These are phyloP conservation scores for Tolypocladium inflatum DNA, from an alignment of 2,329 filamentous ascomycete genomes.

Conservation along the genomic window DNA sequence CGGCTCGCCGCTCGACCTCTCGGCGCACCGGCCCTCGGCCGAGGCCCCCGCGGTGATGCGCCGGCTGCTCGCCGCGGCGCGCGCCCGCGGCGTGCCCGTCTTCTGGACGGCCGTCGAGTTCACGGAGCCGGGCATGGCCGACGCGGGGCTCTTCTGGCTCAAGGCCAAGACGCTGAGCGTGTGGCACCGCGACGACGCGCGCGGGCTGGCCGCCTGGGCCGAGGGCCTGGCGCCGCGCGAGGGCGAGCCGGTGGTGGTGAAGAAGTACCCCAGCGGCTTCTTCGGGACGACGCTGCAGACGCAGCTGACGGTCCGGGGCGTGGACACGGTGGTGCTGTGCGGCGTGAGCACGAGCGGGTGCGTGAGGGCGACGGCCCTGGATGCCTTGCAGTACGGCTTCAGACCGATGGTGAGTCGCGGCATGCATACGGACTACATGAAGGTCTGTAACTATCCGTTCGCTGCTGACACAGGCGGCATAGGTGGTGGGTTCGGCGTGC, in stretches of 20 bases:
- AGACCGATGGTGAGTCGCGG: not conserved
- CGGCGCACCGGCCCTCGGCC: not conserved
- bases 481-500: not conserved
- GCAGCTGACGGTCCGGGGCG: not conserved
- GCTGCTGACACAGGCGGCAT: no score
- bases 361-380: not conserved
- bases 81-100: not conserved
- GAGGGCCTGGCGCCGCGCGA: not conserved
- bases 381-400: not conserved
- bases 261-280: not conserved
- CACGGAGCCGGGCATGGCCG: not conserved
- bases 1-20: not conserved
- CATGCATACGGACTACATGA: not conserved
- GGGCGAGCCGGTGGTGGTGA: not conserved
- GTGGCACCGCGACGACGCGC: not conserved
- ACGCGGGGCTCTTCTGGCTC: not conserved
- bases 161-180: not conserved
- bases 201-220: not conserved
- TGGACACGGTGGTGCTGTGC: not conserved
- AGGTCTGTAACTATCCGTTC: no score
- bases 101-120: not conserved
- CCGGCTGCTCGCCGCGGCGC: not conserved
- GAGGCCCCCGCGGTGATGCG: not conserved
- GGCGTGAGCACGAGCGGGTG: not conserved
- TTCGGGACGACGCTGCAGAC: not conserved